phyloP scores from a whole-genome alignment of 1,284 basidiomycete species.

The Fomes fomentarius region DNA sequence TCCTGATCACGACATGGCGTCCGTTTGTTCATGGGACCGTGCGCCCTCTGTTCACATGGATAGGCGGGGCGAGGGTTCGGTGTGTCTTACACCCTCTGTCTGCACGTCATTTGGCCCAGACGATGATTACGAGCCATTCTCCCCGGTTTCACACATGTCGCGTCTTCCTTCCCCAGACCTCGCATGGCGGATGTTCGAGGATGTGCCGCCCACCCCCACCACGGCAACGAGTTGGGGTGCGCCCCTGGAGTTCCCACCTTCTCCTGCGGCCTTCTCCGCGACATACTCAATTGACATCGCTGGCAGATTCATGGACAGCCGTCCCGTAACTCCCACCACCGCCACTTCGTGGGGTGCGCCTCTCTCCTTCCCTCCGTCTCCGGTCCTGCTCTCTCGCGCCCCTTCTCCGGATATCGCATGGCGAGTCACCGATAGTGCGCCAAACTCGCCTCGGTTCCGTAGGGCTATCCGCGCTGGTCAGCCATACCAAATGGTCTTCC shows the following conservation, averaged over 20 bases:
- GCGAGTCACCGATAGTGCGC: conserved; percentile 20
- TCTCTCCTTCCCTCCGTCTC: conserved; percentile 44
- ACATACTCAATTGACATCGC: conserved; percentile 48
- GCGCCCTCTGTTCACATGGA: conserved; percentile 53
- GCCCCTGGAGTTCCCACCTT: conserved; percentile 42
- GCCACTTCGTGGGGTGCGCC: conserved; percentile 52
- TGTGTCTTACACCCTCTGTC: conserved; percentile 56
- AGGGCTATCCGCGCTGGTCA: neutral
- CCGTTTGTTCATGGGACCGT: conserved; percentile 37
- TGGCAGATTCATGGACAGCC: conserved; percentile 38
- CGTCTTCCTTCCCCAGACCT: conserved; percentile 43
- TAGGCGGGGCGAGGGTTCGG: conserved; percentile 57
- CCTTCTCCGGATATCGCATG: conserved; percentile 27
- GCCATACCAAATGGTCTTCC: conserved; percentile 11
- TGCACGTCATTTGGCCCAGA: conserved; percentile 44
- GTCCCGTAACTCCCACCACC: conserved; percentile 43
- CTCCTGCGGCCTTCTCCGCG: conserved; percentile 35
- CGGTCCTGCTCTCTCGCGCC: conserved; percentile 32
- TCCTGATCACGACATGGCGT: conserved; percentile 43
- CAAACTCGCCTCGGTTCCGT: conserved; percentile 13
- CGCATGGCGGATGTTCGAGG: conserved; percentile 50
- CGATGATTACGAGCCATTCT: conserved; percentile 34
- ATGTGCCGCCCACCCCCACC: conserved; percentile 47
- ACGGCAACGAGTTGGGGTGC: conserved; percentile 52
- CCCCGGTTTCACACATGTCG: conserved; percentile 29